Conservation (phyloP, 1,284 basidiomycete genomes). For the Trichosporon ovoides region DNA sequence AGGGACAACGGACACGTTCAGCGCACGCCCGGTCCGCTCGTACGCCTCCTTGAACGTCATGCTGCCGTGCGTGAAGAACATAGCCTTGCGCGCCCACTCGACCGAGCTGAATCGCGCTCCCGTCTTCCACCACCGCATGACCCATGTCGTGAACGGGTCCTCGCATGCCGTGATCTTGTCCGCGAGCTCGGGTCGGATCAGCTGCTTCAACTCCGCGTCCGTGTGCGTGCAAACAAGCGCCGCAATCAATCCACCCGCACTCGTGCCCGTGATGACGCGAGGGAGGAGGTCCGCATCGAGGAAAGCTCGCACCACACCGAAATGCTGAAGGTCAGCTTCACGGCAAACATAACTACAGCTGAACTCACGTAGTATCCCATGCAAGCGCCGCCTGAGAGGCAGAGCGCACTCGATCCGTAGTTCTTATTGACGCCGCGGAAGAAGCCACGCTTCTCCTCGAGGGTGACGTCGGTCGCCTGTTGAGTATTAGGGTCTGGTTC, state of each 20-base stretch:
- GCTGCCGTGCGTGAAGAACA: slow-evolving; percentile 89
- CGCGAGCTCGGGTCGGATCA: slow-evolving; percentile 77
- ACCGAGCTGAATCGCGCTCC: slow-evolving; percentile 92
- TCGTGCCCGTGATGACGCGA: slow-evolving; percentile 81
- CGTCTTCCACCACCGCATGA: slow-evolving; percentile 72
- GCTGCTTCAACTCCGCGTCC: slow-evolving; percentile 71
- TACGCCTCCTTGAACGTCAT: slow-evolving; percentile 96
- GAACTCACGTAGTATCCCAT: slow-evolving; percentile 75
- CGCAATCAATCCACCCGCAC: slow-evolving; percentile 87
- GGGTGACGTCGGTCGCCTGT: slow-evolving; percentile 63
- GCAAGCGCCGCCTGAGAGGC: slow-evolving; percentile 86
- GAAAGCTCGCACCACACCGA: slow-evolving; percentile 89
- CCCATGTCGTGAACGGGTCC: slow-evolving; percentile 72
- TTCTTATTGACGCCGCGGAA: slow-evolving; percentile 85
- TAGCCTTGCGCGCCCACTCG: slow-evolving; percentile 79
- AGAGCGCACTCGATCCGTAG: slow-evolving; percentile 82
- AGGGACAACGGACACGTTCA: slow-evolving; percentile 94
- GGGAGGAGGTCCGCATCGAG: slow-evolving; percentile 82
- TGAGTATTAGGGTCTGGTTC: no score
- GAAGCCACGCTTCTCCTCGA: slow-evolving; percentile 86
- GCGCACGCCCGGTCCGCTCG: slow-evolving; percentile 75
- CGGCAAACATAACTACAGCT: neutral
- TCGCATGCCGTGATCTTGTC: slow-evolving; percentile 86
- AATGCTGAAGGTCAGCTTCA: slow-evolving; percentile 21
- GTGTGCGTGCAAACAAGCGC: slow-evolving; percentile 76